Base-by-base conservation (phyloP, 2,329 filamentous ascomycete species). In the Neopestalotiopsis sp. region DNA sequence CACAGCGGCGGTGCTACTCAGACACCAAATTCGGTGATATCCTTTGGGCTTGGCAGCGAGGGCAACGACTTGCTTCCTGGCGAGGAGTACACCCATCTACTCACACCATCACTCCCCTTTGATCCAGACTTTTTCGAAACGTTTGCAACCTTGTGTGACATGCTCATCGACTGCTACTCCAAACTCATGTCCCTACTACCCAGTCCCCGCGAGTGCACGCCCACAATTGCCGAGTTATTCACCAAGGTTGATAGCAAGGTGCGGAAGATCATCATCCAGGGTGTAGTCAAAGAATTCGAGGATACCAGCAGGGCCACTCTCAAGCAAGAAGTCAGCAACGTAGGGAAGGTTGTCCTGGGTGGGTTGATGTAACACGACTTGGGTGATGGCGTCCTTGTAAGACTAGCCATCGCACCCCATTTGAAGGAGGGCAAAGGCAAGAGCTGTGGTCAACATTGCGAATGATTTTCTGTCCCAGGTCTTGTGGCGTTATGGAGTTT, bases 81-180 rank as follows among this genome's bases (percentile, higher is more conserved):
- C 49, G 94, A 97, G 77, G 94, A 97, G 75, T 99, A 98, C 79
- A 90, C 90, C 0, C 91, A 95, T 78, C 86, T 99, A 1, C 86
- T 98, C 24, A 98, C 95, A n/a, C 96, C 96, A 0, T 92, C 91
- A 17, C 83, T 99, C 62, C 96, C 96, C 0, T 99, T 99, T 77
- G 95, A 98, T 72, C 96, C 96, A 0, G 96, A 99, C 81, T 99
- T 97, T 76, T 96, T 95, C 80, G 94, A 97, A 82, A 98, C 95
- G 0, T 98, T 98, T 82, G 92, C 94, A 14, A 98, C 96, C 13
- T 86, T 99, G 6, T 98, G 96, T 82, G 96, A 99, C 78, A 94
- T 97, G 3, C 84, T 99, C 70, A 97, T 98, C 75, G 96, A 98
- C 79, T 94, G 91, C 76, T 99, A 99, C 81, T 90, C 90, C 45